Conservation (phyloP, 2,329 filamentous ascomycete species). For the Mycosphaerella sp. region DNA sequence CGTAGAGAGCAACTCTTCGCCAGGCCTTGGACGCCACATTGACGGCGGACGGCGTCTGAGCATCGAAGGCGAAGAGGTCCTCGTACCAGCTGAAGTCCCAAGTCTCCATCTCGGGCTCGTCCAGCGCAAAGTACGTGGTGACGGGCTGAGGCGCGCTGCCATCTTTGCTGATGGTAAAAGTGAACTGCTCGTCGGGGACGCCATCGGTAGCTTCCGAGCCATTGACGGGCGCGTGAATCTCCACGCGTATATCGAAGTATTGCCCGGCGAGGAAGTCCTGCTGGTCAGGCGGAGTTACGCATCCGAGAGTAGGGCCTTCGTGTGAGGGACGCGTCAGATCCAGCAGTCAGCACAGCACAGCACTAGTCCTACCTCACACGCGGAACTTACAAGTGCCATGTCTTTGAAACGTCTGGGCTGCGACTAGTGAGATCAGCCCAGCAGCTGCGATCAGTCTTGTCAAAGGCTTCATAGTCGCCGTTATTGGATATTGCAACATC, state of each 20-base stretch:
- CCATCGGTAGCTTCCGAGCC: constrained; percentile 66
- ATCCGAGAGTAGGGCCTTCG: constrained; percentile 51
- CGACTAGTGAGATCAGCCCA: constrained; percentile 11
- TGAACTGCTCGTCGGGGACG: constrained; percentile 68
- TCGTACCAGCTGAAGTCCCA: constrained; percentile 85
- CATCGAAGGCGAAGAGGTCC: constrained; percentile 71
- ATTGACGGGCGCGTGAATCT: constrained; percentile 58
- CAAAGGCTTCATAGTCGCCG: constrained; percentile 14
- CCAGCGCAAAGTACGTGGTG: constrained; percentile 61
- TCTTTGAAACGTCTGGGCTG: constrained; percentile 50
- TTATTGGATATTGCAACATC: constrained; percentile 2
- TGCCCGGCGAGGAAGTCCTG: constrained; percentile 79
- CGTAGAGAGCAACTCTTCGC: constrained; percentile 66
- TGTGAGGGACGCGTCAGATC: constrained; percentile 50
- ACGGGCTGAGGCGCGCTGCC: constrained; percentile 50
- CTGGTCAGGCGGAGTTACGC: constrained; percentile 54
- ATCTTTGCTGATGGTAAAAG: constrained; percentile 65
- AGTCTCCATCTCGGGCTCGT: constrained; percentile 67
- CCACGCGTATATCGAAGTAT: constrained; percentile 75
- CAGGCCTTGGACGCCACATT: constrained; percentile 76
- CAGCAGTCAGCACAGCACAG: constrained; percentile 40
- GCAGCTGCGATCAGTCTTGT: constrained; percentile 12
- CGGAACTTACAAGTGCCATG: constrained; percentile 45
- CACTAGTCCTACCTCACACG: background rate
- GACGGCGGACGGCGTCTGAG: constrained; percentile 62